These are phyloP conservation scores for Pythium phragmiticola DNA, from an alignment of 352 stramenopile species.

Conservation along the genomic window DNA sequence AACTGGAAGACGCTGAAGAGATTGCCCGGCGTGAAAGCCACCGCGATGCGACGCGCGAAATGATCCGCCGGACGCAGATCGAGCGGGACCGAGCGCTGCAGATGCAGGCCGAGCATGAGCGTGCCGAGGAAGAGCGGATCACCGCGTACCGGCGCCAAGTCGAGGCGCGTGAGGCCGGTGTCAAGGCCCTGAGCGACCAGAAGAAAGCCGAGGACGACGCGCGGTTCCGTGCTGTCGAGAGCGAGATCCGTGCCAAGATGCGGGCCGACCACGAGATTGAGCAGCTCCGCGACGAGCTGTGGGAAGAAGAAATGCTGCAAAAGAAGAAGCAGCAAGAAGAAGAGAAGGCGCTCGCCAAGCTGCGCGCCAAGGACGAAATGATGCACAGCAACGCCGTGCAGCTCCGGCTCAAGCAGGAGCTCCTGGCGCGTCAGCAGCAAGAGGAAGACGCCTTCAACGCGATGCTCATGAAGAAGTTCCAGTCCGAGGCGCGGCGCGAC, in stretches of 20 bases:
- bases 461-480: slow-evolving; percentile 59
- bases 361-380: slow-evolving; percentile 78
- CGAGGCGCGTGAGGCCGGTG: slow-evolving; percentile 39
- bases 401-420: slow-evolving; percentile 54
- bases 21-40: slow-evolving; percentile 56
- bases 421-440: slow-evolving; percentile 51
- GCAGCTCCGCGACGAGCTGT: slow-evolving; percentile 87
- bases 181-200: slow-evolving; percentile 63
- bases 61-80: slow-evolving; percentile 51
- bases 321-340: slow-evolving; percentile 76
- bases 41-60: slow-evolving; percentile 51
- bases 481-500: slow-evolving; percentile 59
- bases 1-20: slow-evolving; percentile 82
- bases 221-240: slow-evolving; percentile 74
- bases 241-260: slow-evolving; percentile 80
- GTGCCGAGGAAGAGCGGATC: slow-evolving; percentile 48
- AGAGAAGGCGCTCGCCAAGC: slow-evolving; percentile 60
- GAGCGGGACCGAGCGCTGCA: slow-evolving; percentile 39
- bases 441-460: slow-evolving; percentile 75
- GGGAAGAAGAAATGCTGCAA: slow-evolving; percentile 88
- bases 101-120: slow-evolving; percentile 30
- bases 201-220: slow-evolving; percentile 71
- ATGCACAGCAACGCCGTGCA: slow-evolving; percentile 84
- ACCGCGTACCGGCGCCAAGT: slow-evolving; percentile 49
- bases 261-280: slow-evolving; percentile 89